Base-by-base conservation (phyloP, 257 asterid genomes). In the Galeopsis tetrahit region DNA sequence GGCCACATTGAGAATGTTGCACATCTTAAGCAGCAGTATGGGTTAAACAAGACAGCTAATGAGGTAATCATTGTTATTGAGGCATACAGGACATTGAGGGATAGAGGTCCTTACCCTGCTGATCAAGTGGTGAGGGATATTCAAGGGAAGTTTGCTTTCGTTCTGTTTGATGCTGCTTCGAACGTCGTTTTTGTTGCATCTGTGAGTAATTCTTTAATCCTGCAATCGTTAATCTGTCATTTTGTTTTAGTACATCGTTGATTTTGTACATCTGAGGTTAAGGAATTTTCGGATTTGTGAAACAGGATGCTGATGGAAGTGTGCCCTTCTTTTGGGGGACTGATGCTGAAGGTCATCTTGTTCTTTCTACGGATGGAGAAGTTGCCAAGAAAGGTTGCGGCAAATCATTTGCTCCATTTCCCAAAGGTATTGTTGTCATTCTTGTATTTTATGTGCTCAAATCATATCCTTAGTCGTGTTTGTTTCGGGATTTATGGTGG, bases 41-140 rank as follows among this genome's bases (percentile, higher is more conserved):
- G 99, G 38, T 71, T 95, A 75, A 90, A 75, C 88, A 95, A 92
- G 88, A 83, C 88, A 0, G 95, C 96, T 7, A 91, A 88, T 66
- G 99, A 95, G 82, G 96, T 86, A 44, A 89, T 83, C 80, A 88
- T 95, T 66, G 88, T 92, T 3, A 92, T 95, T 6, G 99, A 95
- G 78, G 99, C 99, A 55, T 95, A 88, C 83, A 72, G 99, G 74
- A 88, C 92, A 17, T 81, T 95, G 88, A 88, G 98, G 82, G 99
- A 95, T 67, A 77, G 99, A 81, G 99, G 99, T 66, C 99, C 98
- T 71, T 92, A 92, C 66, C 99, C 99, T 17, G 87, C 97, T 8
- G 93, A 87, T 77, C 99, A 95, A 77, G 98, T 95, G 53, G 96
- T 95, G 79, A 92, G 86, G 36, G 99, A 85, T 77, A 84, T 95